Evolutionary conservation across 1,139 yeast species (phyloP), one percentile per base, ranked within the genome.

Genomic region (Geotrichum restrictum): DNA sequence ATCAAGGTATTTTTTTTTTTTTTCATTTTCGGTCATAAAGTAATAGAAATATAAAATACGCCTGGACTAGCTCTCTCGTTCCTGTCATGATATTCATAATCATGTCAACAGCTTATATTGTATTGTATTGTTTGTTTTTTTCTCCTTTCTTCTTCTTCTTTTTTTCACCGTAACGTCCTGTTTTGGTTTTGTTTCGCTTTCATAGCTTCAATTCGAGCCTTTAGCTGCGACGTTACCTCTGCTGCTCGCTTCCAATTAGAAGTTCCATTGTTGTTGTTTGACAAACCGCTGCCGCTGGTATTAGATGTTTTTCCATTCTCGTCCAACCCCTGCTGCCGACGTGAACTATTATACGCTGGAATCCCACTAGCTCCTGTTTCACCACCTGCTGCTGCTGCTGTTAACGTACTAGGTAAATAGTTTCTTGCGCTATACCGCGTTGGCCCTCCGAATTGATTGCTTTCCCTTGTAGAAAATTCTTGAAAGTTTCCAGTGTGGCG

Each of bases 121-220:
- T n/a, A n/a, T n/a, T n/a, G n/a, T n/a, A n/a, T n/a, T n/a, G n/a
- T n/a, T n/a, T n/a, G n/a, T n/a, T n/a, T n/a, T n/a, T n/a, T n/a
- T n/a, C n/a, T n/a, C n/a, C n/a, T n/a, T n/a, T n/a, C n/a, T n/a
- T n/a, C n/a, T n/a, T n/a, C n/a, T n/a, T n/a, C n/a, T n/a, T n/a
- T 8, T 24, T 8, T 24, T 24, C 8, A 24, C 7, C 29, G 29
- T 24, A 32, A 6, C 3, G 46, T 18, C 16, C 48, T 39, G 33
- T 37, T 44, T 22, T 37, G 48, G 29, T 50, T 48, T 14, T 51
- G 54, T 7, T 61, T 51, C 5, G 88, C 88, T 66, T 84, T 86
- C 96, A 89, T 88, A 68, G 85, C 84, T 67, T 88, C 95, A 48
- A 91, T 89, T 59, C 96, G 74, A 0, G 89, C 95, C 65, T 85